A percentile compares a stretch with the other conserved stretches of the same genome.
Evolutionary conservation across 2,329 filamentous ascomycete genomes (phyloP).

Genomic region (Sarocladium kiliense): DNA sequence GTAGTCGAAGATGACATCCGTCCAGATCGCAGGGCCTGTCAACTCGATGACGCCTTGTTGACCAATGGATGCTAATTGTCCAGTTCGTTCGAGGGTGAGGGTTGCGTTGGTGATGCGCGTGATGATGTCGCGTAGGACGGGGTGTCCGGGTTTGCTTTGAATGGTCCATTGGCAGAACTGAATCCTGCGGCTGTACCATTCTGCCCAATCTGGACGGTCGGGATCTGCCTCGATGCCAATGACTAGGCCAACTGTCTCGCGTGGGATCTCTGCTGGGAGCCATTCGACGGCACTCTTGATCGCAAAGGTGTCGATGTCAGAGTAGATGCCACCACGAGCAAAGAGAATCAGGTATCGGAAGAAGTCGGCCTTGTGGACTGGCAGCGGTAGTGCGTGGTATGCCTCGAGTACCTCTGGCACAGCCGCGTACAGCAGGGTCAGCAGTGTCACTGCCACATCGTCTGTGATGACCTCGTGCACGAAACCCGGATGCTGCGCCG

Average conservation of each 20-base stretch:
- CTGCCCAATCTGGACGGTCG: conserved; percentile 82
- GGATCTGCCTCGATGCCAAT: conserved; percentile 96
- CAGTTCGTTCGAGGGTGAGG: conserved; percentile 63
- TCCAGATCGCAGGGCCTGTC: conserved; percentile 92
- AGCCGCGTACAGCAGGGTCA: conserved; percentile 81
- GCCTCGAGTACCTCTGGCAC: conserved; percentile 75
- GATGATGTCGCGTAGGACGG: conserved; percentile 82
- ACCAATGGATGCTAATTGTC: conserved; percentile 63
- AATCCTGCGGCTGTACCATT: conserved; percentile 94
- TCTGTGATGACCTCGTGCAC: conserved; percentile 98
- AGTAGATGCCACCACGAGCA: conserved; percentile 65
- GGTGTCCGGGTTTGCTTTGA: conserved; percentile 90
- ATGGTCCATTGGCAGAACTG: conserved; percentile 99
- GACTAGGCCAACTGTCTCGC: conserved; percentile 75
- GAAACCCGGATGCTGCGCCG: conserved; percentile 79
- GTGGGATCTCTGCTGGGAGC: conserved; percentile 75
- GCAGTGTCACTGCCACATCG: conserved; percentile 71
- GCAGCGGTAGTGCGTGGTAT: conserved; percentile 66
- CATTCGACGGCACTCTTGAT: conserved; percentile 80
- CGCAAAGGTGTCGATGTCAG: conserved; percentile 86
- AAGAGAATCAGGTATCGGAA: conserved; percentile 68
- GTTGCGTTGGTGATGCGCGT: conserved; percentile 80
- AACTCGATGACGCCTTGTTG: conserved; percentile 68
- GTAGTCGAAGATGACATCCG: conserved; percentile 84
- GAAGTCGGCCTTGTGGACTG: conserved; percentile 74